phyloP scores from a whole-genome alignment of 257 asterid species.

The Pogostemon cablin region DNA sequence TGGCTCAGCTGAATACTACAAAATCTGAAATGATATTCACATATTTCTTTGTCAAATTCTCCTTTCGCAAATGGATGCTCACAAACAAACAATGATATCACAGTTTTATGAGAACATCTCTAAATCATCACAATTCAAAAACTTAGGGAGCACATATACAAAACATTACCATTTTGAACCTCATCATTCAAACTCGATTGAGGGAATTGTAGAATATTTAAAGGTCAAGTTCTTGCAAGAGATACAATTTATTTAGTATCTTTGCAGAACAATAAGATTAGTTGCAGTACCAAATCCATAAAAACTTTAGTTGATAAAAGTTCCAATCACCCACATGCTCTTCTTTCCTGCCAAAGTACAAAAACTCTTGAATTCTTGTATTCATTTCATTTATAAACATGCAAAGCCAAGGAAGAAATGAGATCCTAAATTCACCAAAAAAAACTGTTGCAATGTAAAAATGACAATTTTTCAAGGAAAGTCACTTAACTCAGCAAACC shows the following conservation, averaged over 20 bases:
- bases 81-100: background rate
- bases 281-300: conserved; percentile 58
- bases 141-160: background rate
- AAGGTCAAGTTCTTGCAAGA: background rate
- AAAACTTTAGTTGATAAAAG: conserved; percentile 53
- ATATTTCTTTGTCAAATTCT: background rate
- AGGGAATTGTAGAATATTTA: background rate
- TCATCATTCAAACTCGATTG: background rate
- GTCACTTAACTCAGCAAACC: no score
- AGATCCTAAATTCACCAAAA: no score
- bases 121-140: no score
- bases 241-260: conserved; percentile 1
- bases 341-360: conserved; percentile 48
- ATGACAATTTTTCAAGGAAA: no score
- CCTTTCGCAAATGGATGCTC: background rate
- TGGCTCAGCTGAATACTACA: conserved; percentile 5
- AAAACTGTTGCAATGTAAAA: background rate
- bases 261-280: background rate
- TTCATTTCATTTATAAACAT: background rate
- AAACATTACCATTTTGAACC: background rate
- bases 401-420: background rate
- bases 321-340: conserved; percentile 51
- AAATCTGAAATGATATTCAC: conserved; percentile 20
- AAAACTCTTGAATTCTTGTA: background rate
- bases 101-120: background rate